Evolutionary conservation across 2,329 filamentous ascomycete species (phyloP), one percentile per base, ranked within the genome.

Genomic region (Scedosporium boydii): DNA sequence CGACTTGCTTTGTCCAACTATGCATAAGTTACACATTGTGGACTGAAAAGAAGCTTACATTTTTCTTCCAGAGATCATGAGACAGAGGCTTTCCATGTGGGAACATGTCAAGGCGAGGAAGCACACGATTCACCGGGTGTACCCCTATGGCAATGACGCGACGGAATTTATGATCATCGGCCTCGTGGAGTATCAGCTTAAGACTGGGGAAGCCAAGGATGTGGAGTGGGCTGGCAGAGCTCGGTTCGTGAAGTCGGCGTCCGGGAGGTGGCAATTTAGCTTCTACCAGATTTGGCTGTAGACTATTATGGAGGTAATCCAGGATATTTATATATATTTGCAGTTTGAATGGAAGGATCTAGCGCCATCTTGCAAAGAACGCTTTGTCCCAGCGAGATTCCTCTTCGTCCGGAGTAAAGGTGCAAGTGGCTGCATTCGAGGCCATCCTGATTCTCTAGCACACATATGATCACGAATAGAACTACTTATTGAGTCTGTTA

Each of bases 211-310:
- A 6, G 61, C 63, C 2, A 71, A 72, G 3, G 68, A 68, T 2
- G 69, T 82, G 3, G 80, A 83, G 6, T 86, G 83, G 82, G 79
- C 80, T 23, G 83, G 76, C 60, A 73, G 80, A 64, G 83, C 80
- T 5, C 74, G 81, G 61, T 76, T 88, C 48, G 71, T 53, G 21
- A 67, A 76, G 29, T 48, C 44, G 18, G 74, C 75, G 55, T 77
- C 80, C 55, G 83, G 79, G 4, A 77, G 76, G 65, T 80, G 84
- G 69, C 82, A 74, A 70, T 76, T 82, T 74, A 71, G 75, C 26
- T 80, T 77, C 65, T 83, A 83, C 69, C 80, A 83, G 68, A 79
- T 83, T 7, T 83, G 82, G 67, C 63, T 83, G 57, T 59, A 59
- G 57, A 42, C n/a, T 7, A 58, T n/a, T 7, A 58, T n/a, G 14